A percentile compares a stretch with the other conserved stretches of the same genome.
Conservation (phyloP, 345 rosid genomes). For the Iberis pinnata region DNA sequence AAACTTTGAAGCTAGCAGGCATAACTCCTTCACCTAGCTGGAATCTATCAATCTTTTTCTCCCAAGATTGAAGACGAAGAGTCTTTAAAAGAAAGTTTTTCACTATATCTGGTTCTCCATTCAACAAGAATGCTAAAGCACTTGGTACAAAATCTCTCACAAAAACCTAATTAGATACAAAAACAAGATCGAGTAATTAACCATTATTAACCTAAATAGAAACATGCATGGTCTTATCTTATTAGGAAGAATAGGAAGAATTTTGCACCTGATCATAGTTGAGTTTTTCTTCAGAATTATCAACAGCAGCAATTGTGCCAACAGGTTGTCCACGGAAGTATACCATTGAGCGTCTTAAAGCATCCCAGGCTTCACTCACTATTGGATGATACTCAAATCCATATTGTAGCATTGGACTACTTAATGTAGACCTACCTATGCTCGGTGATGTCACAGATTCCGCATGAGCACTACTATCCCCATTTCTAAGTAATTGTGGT, state of each 20-base stretch:
- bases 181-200: conserved; percentile 9
- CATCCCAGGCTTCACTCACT: conserved; percentile 83
- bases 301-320: conserved; percentile 86
- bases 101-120: conserved; percentile 77
- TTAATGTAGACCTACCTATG: conserved; percentile 48
- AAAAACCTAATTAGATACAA: conserved; percentile 57
- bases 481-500: conserved; percentile 38
- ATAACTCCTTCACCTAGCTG: conserved; percentile 97
- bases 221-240: not conserved
- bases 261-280: conserved; percentile 86
- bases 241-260: not conserved
- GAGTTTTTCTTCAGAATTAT: conserved; percentile 67
- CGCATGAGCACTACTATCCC: conserved; percentile 34
- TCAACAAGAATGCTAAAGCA: conserved; percentile 82
- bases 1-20: conserved; percentile 98
- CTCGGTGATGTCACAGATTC: conserved; percentile 48
- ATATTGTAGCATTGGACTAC: conserved; percentile 46
- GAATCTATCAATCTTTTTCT: conserved; percentile 93
- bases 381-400: conserved; percentile 57
- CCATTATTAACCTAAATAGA: not conserved
- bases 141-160: conserved; percentile 94
- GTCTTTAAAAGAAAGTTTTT: conserved; percentile 85
- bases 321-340: conserved; percentile 82
- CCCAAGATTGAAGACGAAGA: conserved; percentile 93
- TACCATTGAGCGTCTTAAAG: conserved; percentile 62